Evolutionary conservation across 73 alveolate genomes (phyloP), one percentile per base, ranked within the genome.

Genomic region (Stentor roeselii): DNA sequence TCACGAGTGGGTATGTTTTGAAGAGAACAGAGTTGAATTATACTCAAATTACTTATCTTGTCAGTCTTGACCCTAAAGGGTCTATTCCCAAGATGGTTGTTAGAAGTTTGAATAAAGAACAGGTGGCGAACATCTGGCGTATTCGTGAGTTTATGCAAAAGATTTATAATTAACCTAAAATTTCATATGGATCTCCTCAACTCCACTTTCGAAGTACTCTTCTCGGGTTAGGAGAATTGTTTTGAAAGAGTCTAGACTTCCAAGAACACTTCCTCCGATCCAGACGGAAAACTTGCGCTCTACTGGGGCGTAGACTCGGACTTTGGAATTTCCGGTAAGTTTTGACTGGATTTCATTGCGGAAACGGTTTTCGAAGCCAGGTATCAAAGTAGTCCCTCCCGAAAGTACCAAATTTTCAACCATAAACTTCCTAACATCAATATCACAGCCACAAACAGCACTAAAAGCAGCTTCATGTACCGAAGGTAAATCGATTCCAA

Each of bases 331-430:
- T 60, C 88, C 84, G n/a, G 96, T 94, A 67, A 93, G 95, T 35
- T 91, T 88, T 41, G 90, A 92, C 61, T 87, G 88, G 32, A 93
- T 90, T 92, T 93, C 98, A 86, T 92, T 89, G 60, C 78, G 83
- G 27, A 89, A 91, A 78, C 98, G 88, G 61, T 90, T 92, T 83
- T 91, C 89, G 87, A 93, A 87, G 75, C 97, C 97, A 77, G 84
- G 88, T 88, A 93, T 85, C 91, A 93, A 89, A 40, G 96, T 93
- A 60, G 93, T 93, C 36, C 98, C 98, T 21, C 98, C 98, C 82
- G 93, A 89, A 85, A 93, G 86, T 38, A 93, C 89, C 38, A 93
- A 91, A 93, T 92, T 93, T 37, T 93, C 95, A 60, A 88, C 78
- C 85, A 93, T 86, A 77, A 76, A 86, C 78, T 89, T 94, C 82